Base-by-base conservation (phyloP, 2,329 filamentous ascomycete species). In the Simplicillium aogashimaense region DNA sequence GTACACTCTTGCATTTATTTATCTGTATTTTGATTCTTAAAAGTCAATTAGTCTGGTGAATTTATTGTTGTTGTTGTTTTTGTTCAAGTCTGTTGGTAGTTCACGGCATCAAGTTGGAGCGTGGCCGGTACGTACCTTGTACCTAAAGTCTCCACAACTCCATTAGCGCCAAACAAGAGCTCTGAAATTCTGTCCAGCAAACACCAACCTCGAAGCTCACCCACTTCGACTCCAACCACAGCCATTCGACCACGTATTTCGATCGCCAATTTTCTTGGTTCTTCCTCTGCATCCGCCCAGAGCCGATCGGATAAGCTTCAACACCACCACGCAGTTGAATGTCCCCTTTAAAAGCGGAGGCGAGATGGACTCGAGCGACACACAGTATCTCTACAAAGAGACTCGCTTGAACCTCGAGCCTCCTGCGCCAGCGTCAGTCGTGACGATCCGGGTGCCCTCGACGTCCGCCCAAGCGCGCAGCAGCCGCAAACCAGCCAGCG, bases 381-480 rank as follows among this genome's bases (percentile, higher is more conserved):
- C 75, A 50, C 72, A 74, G 48, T 81, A 76, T 63, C 70, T 86
- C 63, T 92, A 84, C 71, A 89, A 88, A 69, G 87, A 94, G 73
- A 87, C 84, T 60, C 81, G 85, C 59, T 69, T 94, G 62, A 86
- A 86, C 61, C 74, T 92, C 53, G 85, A 92, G 63, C 78, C 81
- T 48, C 72, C 78, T 45, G 82, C 76, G 51, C 69, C 74, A 49
- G 76, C 76, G 52, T 83, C 81, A 44, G 74, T 81, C 53, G 75
- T 88, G 57, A 77, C 80, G 53, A 78, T 90, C 54, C 71, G 76
- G 53, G 74, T 87, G 50, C 76, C 80, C 48, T 69, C 72, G 32
- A 67, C 66, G 49, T 68, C 59, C 52, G 65, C 57, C 56, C 63
- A 64, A 58, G 64, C 57, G 55, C 63, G 56, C 55, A 55, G 48